These are phyloP conservation scores for Dipodascus albidus DNA, from an alignment of 805 yeast species.

Conservation along the genomic window DNA sequence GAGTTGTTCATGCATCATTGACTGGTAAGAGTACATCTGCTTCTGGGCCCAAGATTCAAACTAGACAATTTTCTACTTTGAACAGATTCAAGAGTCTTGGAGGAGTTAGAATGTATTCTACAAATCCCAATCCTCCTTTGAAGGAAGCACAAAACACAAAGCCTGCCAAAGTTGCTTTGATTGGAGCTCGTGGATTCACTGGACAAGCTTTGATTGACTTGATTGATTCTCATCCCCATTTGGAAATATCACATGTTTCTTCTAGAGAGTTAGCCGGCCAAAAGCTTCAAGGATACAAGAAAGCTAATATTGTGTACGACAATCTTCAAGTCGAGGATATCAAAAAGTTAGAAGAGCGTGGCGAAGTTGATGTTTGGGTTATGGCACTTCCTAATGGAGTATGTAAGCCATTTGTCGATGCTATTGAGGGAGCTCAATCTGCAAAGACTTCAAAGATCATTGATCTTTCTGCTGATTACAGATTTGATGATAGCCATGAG, in stretches of 20 bases:
- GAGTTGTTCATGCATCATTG: conserved; percentile 9
- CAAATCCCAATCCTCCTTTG: conserved; percentile 64
- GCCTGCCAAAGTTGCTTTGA: conserved; percentile 72
- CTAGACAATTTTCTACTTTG: conserved; percentile 17
- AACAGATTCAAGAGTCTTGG: conserved; percentile 2
- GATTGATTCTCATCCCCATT: conserved; percentile 76
- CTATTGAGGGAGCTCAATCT: conserved; percentile 33
- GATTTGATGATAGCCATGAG: conserved; percentile 78
- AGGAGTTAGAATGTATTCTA: conserved; percentile 13
- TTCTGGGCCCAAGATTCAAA: conserved; percentile 13
- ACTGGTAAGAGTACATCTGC: conserved; percentile 10
- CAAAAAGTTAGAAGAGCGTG: conserved; percentile 57
- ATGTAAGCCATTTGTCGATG: conserved; percentile 45
- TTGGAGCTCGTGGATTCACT: conserved; percentile 97
- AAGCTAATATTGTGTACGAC: conserved; percentile 66
- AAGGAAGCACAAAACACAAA: conserved; percentile 49
- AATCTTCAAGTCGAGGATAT: conserved; percentile 85
- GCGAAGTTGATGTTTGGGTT: conserved; percentile 90
- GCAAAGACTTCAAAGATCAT: conserved; percentile 63
- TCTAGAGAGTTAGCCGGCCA: conserved; percentile 90
- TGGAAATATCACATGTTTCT: conserved; percentile 86
- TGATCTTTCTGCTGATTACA: conserved; percentile 90
- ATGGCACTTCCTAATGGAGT: conserved; percentile 99
- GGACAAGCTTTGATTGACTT: conserved; percentile 86
- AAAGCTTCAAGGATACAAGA: conserved; percentile 77